These are phyloP conservation scores for Dryas drummondii DNA, from an alignment of 306 rosid genomes.

Conservation along the genomic window DNA sequence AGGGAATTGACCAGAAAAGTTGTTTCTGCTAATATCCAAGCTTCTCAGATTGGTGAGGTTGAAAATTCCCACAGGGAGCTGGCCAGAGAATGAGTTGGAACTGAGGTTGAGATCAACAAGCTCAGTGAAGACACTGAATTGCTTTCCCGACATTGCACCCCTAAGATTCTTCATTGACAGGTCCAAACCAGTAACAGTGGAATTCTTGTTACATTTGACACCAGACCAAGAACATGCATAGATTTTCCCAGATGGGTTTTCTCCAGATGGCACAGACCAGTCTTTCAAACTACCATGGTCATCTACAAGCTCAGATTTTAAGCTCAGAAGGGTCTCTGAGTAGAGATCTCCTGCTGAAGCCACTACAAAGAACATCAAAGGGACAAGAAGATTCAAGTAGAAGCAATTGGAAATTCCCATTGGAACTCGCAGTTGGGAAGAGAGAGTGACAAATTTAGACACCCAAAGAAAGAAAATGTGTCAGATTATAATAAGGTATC, in stretches of 20 bases:
- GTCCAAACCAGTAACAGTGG: constrained; percentile 64
- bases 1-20: constrained; percentile 81
- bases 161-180: constrained; percentile 66
- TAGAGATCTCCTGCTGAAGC: constrained; percentile 57
- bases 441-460: constrained; percentile 40
- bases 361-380: constrained; percentile 35
- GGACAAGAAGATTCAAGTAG: constrained; percentile 40
- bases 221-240: constrained; percentile 89
- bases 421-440: constrained; percentile 49
- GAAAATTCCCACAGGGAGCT: constrained; percentile 61
- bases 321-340: constrained; percentile 72
- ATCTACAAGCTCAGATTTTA: constrained; percentile 69
- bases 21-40: constrained; percentile 82
- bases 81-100: constrained; percentile 66
- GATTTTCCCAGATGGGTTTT: constrained; percentile 43
- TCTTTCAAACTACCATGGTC: constrained; percentile 50
- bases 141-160: constrained; percentile 65
- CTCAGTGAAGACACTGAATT: constrained; percentile 51
- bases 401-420: constrained; percentile 66
- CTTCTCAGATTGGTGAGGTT: constrained; percentile 60
- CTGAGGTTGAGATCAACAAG: constrained; percentile 75
- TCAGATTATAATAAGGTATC: constrained; percentile 33
- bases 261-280: constrained; percentile 55
- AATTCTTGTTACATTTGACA: constrained; percentile 58
- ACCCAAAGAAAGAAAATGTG: constrained; percentile 43